Base-by-base conservation (phyloP, 23 red algal species). In the Gracilariopsis chorda region DNA sequence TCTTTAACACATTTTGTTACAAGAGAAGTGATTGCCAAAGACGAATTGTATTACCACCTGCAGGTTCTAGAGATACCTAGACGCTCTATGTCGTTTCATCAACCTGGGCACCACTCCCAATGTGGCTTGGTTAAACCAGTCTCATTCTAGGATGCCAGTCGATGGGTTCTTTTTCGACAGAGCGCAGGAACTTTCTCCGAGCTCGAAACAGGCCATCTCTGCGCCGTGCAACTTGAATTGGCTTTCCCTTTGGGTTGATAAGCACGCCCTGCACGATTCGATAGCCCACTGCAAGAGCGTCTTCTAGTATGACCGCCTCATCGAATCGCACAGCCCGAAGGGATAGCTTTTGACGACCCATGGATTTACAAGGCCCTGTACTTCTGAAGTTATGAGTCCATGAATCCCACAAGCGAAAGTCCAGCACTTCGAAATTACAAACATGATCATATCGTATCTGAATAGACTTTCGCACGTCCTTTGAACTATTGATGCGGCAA, bases 251-350 rank as follows among this genome's bases (percentile, higher is more conserved):
- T 33, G 85, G 85, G 48, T 77, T 77, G 3, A 89, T 39, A 33
- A 89, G 69, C 14, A 69, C 51, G 12, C 70, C 85, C 17, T 61
- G 25, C 47, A 89, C 85, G 23, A 89, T 69, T 7, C 85, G 69
- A 76, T 77, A 89, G 1, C 85, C 85, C 23, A 89, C 85, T 21
- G 85, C 85, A 67, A 89, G 32, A 23, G 85, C 85, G 46, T 78
- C 68, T 37, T 89, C 85, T 8, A 89, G 25, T 36, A 58, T 28
- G 6, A 89, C 85, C 11, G 85, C 68, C 51, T 73, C 48, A 51
- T 89, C 70, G 59, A 89, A 89, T 41, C 28, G 11, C 41, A 89
- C 69, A 30, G 59, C 46, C 19, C 68, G 61, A 5, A 51, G 29
- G 3, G 69, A 39, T 59, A 72, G 19, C 37, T 10, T 23, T 19